Conservation (phyloP, 148 eudicot species). For the Heliosperma pusillum region DNA sequence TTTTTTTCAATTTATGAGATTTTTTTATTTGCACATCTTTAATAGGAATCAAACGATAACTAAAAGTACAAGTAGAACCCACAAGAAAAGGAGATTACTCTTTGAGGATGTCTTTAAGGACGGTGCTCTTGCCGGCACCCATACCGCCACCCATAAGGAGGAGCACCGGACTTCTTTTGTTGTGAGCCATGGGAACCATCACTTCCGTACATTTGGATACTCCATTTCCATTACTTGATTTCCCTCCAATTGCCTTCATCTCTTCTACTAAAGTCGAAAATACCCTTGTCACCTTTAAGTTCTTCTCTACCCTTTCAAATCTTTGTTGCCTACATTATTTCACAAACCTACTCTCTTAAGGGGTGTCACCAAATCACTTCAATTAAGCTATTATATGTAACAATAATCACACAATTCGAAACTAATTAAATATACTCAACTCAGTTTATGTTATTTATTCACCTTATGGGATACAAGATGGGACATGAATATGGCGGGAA, state of each 20-base stretch:
- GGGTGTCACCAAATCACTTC: neutral
- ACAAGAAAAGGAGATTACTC: constrained; percentile 43
- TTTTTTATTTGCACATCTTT: too few species aligned
- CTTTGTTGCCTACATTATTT: constrained; percentile 60
- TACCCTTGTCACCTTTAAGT: constrained; percentile 61
- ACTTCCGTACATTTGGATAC: constrained; percentile 51
- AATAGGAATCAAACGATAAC: too few species aligned
- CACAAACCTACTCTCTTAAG: neutral
- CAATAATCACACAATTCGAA: neutral
- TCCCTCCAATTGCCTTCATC: constrained; percentile 62
- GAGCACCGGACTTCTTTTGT: constrained; percentile 68
- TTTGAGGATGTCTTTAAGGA: constrained; percentile 72
- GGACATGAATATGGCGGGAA: too few species aligned
- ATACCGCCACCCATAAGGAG: constrained; percentile 94
- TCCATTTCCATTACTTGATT: constrained; percentile 19
- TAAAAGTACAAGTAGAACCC: too few species aligned
- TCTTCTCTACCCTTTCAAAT: constrained; percentile 61
- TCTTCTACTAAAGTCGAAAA: constrained; percentile 77
- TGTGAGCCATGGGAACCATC: constrained; percentile 71
- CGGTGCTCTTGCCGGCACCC: constrained; percentile 98
- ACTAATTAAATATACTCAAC: neutral
- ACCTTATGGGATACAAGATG: too few species aligned
- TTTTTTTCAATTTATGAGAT: too few species aligned
- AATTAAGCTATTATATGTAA: too few species aligned
- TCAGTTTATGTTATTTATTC: too few species aligned